Percentiles rank a stretch among this genome's conserved stretches.
Conservation (phyloP, 192 early-diverging fungal genomes). For the Coemansia sp. region DNA sequence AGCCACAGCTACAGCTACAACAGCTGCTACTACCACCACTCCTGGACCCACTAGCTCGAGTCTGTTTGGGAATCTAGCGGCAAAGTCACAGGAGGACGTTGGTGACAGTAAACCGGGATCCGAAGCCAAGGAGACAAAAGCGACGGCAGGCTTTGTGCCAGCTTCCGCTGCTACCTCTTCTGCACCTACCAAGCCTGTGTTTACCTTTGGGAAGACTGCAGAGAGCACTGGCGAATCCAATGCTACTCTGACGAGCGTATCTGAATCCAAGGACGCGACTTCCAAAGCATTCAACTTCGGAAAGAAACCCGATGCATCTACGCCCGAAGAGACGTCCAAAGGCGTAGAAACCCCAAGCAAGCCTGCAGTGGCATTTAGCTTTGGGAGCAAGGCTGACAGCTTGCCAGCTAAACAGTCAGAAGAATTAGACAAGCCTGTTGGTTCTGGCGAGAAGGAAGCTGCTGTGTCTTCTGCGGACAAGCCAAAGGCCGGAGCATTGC, state of each 20-base stretch:
- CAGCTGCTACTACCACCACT: not conserved
- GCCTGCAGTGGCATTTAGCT: conserved; percentile 10
- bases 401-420: not conserved
- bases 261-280: not conserved
- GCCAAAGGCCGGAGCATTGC: not conserved
- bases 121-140: not conserved
- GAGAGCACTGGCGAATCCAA: conserved; percentile 1
- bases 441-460: not conserved
- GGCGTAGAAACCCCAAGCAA: conserved; percentile 6
- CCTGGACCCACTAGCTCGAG: not conserved
- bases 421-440: conserved; percentile 1
- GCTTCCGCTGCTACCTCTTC: conserved; percentile 6
- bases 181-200: conserved; percentile 8
- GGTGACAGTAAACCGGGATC: not conserved
- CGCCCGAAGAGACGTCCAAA: conserved; percentile 3
- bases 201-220: conserved; percentile 14
- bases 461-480: not conserved
- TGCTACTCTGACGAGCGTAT: not conserved
- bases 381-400: not conserved
- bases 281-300: conserved; percentile 17
- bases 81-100: not conserved
- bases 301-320: not conserved
- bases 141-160: conserved; percentile 15
- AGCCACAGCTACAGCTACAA: not conserved
- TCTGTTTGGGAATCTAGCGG: not conserved